Evolutionary conservation across 1,139 yeast species (phyloP), one percentile per base, ranked within the genome.

Genomic region (Zygoascus meyerae): DNA sequence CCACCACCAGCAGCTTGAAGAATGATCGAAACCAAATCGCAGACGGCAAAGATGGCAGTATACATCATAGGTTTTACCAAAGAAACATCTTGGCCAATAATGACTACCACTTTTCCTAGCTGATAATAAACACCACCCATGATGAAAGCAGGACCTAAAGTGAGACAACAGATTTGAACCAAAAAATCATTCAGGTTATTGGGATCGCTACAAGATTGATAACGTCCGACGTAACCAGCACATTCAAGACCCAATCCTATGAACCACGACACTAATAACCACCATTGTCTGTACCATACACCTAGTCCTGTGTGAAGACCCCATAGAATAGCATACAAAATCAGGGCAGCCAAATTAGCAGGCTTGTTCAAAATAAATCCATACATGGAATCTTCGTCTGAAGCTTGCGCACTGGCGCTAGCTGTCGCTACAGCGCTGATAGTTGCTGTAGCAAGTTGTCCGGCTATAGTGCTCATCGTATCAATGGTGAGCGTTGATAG

Each of bases 1-100:
- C 90, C 95, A 47, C 86, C 87, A 33, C 96, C 97, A 21, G 74
- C 79, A 5, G 86, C 96, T 57, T 89, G 97, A 33, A 89, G 65
- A 11, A 81, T 64, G 52, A 89, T 72, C 1, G 95, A 79, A 7
- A 83, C 59, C 10, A 85, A 70, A 58, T 89, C 95, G 55, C 78
- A 72, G 6, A 75, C 67, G 35, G 85, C 79, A 61, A 85, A 86
- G 29, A 83, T 70, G 56, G 80, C 78, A 0, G 89, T 76, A 63
- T 87, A 89, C 64, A 77, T 74, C 79, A 84, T 78, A 2, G 97
- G 96, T 54, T 74, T 77, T 50, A 89, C 64, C 0, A 75, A 60
- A 1, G 94, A 79, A 57, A 69, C 81, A 37, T 72, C 64, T 44
- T 77, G 69, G 5, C 95, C 95, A 62, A 79, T 84, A 6, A 86